Evolutionary conservation across 116 monocot species (phyloP), one percentile per base, ranked within the genome.

Genomic region (Zostera marina): DNA sequence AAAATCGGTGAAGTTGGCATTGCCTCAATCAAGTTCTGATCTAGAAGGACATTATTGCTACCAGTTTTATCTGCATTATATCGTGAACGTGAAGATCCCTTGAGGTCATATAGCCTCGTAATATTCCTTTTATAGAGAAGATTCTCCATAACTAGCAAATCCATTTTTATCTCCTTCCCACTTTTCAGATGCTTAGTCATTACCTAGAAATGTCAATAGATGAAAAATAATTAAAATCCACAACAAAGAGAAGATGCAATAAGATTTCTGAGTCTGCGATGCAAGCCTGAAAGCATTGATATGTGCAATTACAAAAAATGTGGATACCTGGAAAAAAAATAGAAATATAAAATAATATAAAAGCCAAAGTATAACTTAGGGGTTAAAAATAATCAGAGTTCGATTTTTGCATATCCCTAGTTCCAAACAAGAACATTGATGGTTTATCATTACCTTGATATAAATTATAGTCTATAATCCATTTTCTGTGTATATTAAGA

Each of bases 1-100:
- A 96, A 96, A 71, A 96, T 96, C 4, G 94, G 94, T 59, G 85
- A 82, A 38, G 94, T 96, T 24, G 82, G 82, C 79, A 91, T 79
- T 20, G 88, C 56, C 57, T 96, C 94, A 14, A 96, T 76, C 63
- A 96, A 76, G 47, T 96, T 96, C 66, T 88, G 76, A 71, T 96
- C 94, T 45, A 96, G 78, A 64, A 96, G 88, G 51, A 96, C 88
- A 56, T 82, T 88, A 59, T 96, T 88, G 62, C 62, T 78, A 64
- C 88, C 91, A 54, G 56, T 91, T 62, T 72, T 71, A 72, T 96
- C 94, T 8, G 77, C 67, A 66, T 88, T 88, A 62, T 88, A 96
- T 13, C 88, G 63, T 68, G 94, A 96, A 19, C 85, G 81, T 47
- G 68, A 73, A 21, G 94, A 96, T 9, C 94, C 94, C 58, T 96